Base-by-base conservation (phyloP, 2,329 filamentous ascomycete genomes). In the Acrodontium crateriforme region DNA sequence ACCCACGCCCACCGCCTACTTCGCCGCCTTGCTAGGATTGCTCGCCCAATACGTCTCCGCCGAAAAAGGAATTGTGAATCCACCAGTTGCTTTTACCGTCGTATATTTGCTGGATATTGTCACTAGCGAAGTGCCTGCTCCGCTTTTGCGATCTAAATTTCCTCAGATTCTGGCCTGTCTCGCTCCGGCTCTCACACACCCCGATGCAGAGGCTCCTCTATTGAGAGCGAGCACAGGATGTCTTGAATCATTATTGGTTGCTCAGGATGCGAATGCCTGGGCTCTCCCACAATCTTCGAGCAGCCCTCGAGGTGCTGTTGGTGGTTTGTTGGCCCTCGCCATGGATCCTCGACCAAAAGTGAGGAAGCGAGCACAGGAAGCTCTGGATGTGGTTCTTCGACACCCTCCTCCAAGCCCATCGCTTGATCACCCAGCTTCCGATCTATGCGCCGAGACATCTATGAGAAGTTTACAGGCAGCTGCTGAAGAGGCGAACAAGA, bases 81-180 rank as follows among this genome's bases (percentile, higher is more conserved):
- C 81, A 53, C 83, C 91, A 39, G 64, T 91, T 35, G 78, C 81
- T 17, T 74, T 79, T 13, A 81, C 87, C 3, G 78, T 91, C 40
- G 79, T 98, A 44, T 98, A 98, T 57, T 75, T 98, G 10, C 82
- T 98, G 61, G 87, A 98, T 57, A 65, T 92, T 41, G 72, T 94
- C 44, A 89, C 84, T 10, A 79, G 80, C 34, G 80, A 76, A 58
- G 75, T 85, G 36, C 83, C 89, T 30, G 71, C 81, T 36, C 73
- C 85, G 35, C 74, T 98, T 34, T 77, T 98, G 32, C 81, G 85
- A 48, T 79, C 83, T 41, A 94, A 95, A 56, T 98, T 98, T 61
- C 78, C 81, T 16, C 81, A 91, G 55, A 94, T 98, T 47, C 74
- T 98, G 35, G 74, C 76, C 17, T 75, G 79, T 36, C 71, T 98